Percentiles rank a stretch among this genome's conserved stretches.
These are phyloP conservation scores for Saccharomyces cerevisiae DNA, from an alignment of 805 yeast species.

Conservation along the genomic window DNA sequence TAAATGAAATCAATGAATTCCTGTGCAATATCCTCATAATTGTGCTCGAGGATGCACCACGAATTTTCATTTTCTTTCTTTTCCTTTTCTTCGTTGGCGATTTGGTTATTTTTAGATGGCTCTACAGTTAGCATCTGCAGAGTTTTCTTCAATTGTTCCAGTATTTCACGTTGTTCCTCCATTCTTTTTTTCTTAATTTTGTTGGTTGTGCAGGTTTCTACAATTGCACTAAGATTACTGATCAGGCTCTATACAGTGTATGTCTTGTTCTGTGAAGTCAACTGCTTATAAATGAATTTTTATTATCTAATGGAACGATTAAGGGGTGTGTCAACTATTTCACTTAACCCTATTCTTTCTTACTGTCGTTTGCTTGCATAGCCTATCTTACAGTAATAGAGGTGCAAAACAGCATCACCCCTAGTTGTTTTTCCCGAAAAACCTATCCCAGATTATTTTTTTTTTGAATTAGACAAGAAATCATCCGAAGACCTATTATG, in stretches of 20 bases:
- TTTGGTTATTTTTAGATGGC: background rate
- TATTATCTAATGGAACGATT: background rate
- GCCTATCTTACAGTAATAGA: background rate
- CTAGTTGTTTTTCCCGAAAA: background rate
- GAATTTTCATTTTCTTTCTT: background rate
- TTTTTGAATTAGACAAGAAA: background rate
- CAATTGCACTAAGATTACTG: background rate
- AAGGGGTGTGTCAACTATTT: background rate
- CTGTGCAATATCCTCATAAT: constrained; percentile 29
- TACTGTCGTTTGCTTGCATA: background rate
- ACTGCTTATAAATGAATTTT: background rate
- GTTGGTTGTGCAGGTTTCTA: background rate
- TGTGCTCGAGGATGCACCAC: background rate
- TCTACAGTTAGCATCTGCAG: constrained; percentile 18
- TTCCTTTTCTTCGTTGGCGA: background rate
- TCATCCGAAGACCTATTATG: background rate
- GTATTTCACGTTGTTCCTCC: constrained; percentile 17
- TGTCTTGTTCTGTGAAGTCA: background rate
- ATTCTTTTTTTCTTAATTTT: constrained; percentile 1
- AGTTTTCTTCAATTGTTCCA: constrained; percentile 23
- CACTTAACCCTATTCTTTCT: background rate
- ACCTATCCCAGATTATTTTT: background rate
- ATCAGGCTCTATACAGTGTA: background rate
- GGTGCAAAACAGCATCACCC: background rate
- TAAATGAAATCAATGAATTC: constrained; percentile 65